Evolutionary conservation across 2,329 filamentous ascomycete genomes (phyloP), one percentile per base, ranked within the genome.

Genomic region (Ophiosphaerella korrae): DNA sequence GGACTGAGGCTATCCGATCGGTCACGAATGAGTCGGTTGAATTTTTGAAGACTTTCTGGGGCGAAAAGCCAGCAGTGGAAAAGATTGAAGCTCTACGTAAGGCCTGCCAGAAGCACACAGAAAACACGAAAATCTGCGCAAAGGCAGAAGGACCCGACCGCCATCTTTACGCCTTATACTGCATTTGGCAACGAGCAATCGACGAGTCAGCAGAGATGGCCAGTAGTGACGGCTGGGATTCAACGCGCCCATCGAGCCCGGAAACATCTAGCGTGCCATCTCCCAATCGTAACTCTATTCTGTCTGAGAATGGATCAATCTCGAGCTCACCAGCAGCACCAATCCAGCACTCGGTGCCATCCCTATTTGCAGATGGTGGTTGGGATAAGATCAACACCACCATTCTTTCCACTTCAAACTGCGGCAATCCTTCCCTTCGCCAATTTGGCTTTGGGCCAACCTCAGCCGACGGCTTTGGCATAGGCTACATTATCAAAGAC

Each of bases 401-500:
- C 7, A 90, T 97, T 58, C 80, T 99, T 34, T 96, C 90, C 6
- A 97, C 94, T 0, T 97, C 92, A n/a, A 99, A 99, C 79, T 99
- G 94, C 74, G 94, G 94, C 52, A 99, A 97, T 74, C 94, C 94
- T 0, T 91, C 88, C 0, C 85, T 99, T 14, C 87, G 94, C 2
- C 93, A 97, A 65, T 99, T 99, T 66, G 94, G 94, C 3, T 99
- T 99, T 70, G 94, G 94, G 0, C 94, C 94, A 1, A 96, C 93
- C 0, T 93, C 90, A 0, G 93, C 87, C 2, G 92, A 97, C 60
- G 94, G 94, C 0, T 97, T 97, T 68, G 94, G 94, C 26, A 97
- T 99, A 48, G 94, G 94, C 2, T 99, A 99, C 77, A 97, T 99
- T 67, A 97, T 99, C 82, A 99, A 99, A 75, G 91, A 95, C 61